Base-by-base conservation (phyloP, 441 rosid species). In the Lagerstroemia fauriei region DNA sequence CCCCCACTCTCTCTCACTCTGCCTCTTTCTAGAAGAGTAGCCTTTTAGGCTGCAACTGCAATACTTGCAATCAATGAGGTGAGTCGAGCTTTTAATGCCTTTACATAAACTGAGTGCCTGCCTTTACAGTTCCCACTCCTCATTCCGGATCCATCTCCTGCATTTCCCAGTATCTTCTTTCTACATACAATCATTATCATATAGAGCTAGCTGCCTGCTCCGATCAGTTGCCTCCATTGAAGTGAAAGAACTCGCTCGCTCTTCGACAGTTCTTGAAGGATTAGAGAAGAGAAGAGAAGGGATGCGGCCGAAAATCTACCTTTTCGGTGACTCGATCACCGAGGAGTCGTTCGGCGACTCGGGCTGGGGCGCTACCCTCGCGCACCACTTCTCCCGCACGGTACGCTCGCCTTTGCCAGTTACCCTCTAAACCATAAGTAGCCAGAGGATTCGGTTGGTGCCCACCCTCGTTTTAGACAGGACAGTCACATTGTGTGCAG, bases 291-390 rank as follows among this genome's bases (percentile, higher is more conserved):
- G 41, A 63, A 22, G 61, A 6, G 32, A 24, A 41, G 27, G 82
- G 85, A 90, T 90, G 91, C 89, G 93, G 74, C 91, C 85, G 1
- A 89, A 87, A 84, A 89, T 92, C 66, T 83, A 84, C 81, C 89
- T 92, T 51, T 92, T 92, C 56, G 95, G 95, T 41, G 95, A 92
- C 80, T 92, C 95, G 9, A 92, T 92, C 81, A 92, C 95, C 57
- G 92, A 92, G 78, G 86, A 69, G 76, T 92, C 93, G 61, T 90
- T 91, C 47, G 83, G 66, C 32, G 86, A 85, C 57, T 88, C 89
- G 47, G 92, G 90, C 13, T 91, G 95, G 93, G 95, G 92, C 61
- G 88, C 93, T 71, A 84, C 88, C 63, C 91, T 91, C 44, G 88
- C 92, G 46, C 83, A 90, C 85, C 95, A 87, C 78, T 87, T 92